These are phyloP conservation scores for Curvularia hawaiiensis DNA, from an alignment of 2,329 filamentous ascomycete genomes.

Conservation along the genomic window DNA sequence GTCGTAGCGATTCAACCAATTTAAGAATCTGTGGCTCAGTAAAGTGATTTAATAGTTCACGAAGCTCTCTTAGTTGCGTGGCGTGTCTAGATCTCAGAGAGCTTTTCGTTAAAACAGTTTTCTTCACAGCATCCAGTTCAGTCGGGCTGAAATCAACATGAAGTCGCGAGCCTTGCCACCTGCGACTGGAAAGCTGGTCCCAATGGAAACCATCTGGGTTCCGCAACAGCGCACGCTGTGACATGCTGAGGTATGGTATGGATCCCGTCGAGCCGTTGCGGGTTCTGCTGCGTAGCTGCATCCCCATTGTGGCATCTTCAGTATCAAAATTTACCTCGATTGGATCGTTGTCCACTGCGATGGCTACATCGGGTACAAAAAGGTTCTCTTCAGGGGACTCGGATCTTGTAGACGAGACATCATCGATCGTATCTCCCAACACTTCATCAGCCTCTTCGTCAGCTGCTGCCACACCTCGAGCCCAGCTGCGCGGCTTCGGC, in stretches of 20 bases:
- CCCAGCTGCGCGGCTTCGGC: slow-evolving; percentile 21
- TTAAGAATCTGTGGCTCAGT: slow-evolving; percentile 32
- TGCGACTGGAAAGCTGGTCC: slow-evolving; percentile 27
- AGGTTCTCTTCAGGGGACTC: slow-evolving; percentile 22
- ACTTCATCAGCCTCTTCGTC: slow-evolving; percentile 15
- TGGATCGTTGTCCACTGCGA: slow-evolving; percentile 24
- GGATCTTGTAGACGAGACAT: slow-evolving; percentile 7
- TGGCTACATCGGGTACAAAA: slow-evolving; percentile 15
- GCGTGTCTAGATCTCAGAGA: slow-evolving; percentile 10
- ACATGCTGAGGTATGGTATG: slow-evolving; percentile 35
- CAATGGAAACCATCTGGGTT: slow-evolving; percentile 26
- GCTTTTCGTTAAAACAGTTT: slow-evolving; percentile 14
- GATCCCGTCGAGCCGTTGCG: neutral
- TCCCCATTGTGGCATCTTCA: slow-evolving; percentile 29
- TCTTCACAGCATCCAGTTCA: slow-evolving; percentile 33
- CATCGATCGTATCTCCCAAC: slow-evolving; percentile 1
- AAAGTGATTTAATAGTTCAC: slow-evolving; percentile 22
- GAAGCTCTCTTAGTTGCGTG: slow-evolving; percentile 30
- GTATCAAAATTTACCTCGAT: slow-evolving; percentile 26
- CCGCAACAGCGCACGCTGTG: slow-evolving; percentile 28
- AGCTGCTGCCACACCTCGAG: neutral
- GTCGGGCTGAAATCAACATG: slow-evolving; percentile 42
- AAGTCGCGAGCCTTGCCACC: slow-evolving; percentile 39
- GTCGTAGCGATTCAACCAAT: slow-evolving; percentile 23
- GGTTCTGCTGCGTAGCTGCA: slow-evolving; percentile 5